Evolutionary conservation across 257 asterid species (phyloP), one percentile per base, ranked within the genome.

Genomic region (Voacanga thouarsii): DNA sequence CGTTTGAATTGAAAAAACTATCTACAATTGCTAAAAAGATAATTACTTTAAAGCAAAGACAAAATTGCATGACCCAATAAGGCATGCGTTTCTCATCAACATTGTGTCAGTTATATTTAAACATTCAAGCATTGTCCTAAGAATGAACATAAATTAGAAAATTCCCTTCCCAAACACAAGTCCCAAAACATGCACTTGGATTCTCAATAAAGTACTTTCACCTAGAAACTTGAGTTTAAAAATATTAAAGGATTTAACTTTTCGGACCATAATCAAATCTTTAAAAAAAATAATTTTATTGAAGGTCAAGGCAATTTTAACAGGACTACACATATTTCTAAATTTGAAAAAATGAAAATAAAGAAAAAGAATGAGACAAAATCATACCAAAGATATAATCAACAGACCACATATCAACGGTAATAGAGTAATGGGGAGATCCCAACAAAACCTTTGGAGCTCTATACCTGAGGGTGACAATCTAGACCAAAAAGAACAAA

Each of bases 321-420:
- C 49, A 37, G 72, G 72, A 66, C 21, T 66, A 21, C 9, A 51
- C 50, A 67, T 3, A 19, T 39, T 67, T 41, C 51, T 14, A 7
- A 3, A 37, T 15, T 12, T 23, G 0, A 73, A 28, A 19, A 41
- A 30, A 28, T 4, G 8, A 15, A 26, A 68, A 37, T 30, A 70
- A 8, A 15, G 9, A 23, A 9, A 37, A 23, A 23, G 15, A 9
- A 83, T 49, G 21, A 26, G 51, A 41, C 51, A 33, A 60, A 51
- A 76, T 39, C 86, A 18, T 82, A 91, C 96, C 94, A 73, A 93
- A 95, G 74, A 95, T 95, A 82, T 98, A 95, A 37, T 97, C 99
- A 72, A 93, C 99, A 60, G 99, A 95, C 98, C 97, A 95, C 94
- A 95, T 95, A 83, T 95, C 99, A 80, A 95, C 99, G 0, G 88